Percentiles rank a stretch among this genome's conserved stretches.
Conservation (phyloP, 192 early-diverging fungal genomes). For the Podila clonocystis region DNA sequence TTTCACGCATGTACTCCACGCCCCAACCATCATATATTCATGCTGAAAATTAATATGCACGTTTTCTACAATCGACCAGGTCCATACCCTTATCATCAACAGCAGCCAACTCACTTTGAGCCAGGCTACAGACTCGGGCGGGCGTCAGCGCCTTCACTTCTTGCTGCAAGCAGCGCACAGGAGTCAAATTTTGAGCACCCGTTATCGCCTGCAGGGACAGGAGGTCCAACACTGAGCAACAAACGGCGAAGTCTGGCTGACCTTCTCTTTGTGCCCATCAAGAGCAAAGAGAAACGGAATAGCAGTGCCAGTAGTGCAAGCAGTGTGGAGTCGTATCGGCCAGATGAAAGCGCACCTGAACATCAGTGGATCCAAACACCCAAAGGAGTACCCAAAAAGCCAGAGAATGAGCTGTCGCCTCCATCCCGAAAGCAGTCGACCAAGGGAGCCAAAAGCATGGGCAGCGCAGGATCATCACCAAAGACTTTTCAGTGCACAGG, state of each 20-base stretch:
- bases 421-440: slow-evolving; percentile 1
- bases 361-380: slow-evolving; percentile 2
- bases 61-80: neutral
- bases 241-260: slow-evolving; percentile 43
- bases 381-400: slow-evolving; percentile 8
- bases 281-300: slow-evolving; percentile 32
- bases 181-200: neutral
- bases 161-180: neutral
- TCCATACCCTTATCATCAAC: neutral
- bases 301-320: slow-evolving; percentile 23
- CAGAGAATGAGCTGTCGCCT: neutral
- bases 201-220: neutral
- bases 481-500: slow-evolving; percentile 51
- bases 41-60: neutral
- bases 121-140: neutral
- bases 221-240: slow-evolving; percentile 21
- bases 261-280: slow-evolving; percentile 36
- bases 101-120: neutral
- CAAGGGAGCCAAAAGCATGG: slow-evolving; percentile 16
- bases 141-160: neutral
- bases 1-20: neutral
- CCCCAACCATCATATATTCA: neutral
- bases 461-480: slow-evolving; percentile 27
- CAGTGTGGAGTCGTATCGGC: slow-evolving; percentile 38
- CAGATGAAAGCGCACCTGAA: slow-evolving; percentile 13